phyloP scores from a whole-genome alignment of 164 flowering plant genomes.

The Cinnamomum micranthum region DNA sequence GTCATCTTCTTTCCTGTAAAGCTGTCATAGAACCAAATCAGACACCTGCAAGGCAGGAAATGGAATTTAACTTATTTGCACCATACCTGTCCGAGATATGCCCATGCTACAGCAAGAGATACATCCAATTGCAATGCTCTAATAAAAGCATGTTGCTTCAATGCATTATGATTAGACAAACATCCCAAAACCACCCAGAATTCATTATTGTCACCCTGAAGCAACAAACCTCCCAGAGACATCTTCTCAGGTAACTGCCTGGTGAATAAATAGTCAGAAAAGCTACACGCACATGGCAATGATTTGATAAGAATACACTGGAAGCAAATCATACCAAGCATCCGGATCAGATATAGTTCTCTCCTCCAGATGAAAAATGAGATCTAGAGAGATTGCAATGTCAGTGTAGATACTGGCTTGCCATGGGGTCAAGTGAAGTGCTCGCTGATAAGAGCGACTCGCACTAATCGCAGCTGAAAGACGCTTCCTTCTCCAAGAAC shows the following conservation, averaged over 20 bases:
- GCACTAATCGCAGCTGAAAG: conserved; percentile 53
- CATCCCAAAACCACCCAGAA: conserved; percentile 88
- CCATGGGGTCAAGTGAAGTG: conserved; percentile 94
- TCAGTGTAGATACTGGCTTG: conserved; percentile 74
- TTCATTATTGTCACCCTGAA: conserved; percentile 73
- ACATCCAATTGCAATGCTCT: conserved; percentile 90
- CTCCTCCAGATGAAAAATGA: conserved; percentile 38
- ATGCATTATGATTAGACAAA: conserved; percentile 45
- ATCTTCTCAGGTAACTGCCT: conserved; percentile 90
- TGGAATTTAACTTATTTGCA: background rate
- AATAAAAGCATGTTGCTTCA: conserved; percentile 85
- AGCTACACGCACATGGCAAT: conserved; percentile 1
- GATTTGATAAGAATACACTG: background rate
- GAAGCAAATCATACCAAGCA: conserved; percentile 43
- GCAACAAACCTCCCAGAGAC: conserved; percentile 77
- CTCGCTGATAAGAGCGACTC: conserved; percentile 68
- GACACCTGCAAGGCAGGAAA: conserved; percentile 6
- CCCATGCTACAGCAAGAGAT: conserved; percentile 91
- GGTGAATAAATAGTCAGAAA: conserved; percentile 24
- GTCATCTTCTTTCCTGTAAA: conserved; percentile 57
- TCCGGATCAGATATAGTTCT: conserved; percentile 19
- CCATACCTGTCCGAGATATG: conserved; percentile 83
- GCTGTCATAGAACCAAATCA: conserved; percentile 35
- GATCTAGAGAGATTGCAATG: conserved; percentile 67
- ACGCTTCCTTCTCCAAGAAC: conserved; percentile 58